phyloP scores from a whole-genome alignment of 495 filamentous ascomycete species.

The Pyrenula aspistea region DNA sequence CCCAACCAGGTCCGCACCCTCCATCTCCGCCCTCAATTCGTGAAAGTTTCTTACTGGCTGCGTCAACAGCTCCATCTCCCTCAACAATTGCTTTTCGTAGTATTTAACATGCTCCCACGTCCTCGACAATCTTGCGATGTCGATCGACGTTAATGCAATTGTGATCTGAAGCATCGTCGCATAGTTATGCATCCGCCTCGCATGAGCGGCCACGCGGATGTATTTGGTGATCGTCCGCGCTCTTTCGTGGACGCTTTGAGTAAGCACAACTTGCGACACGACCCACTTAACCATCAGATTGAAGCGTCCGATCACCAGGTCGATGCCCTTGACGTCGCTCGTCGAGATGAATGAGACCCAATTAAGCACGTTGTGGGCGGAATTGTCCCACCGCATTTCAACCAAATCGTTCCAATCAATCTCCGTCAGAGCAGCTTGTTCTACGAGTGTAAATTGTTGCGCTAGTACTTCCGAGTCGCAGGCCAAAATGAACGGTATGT shows the following conservation, averaged over 20 bases:
- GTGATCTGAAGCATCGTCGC: constrained; percentile 94
- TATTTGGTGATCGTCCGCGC: constrained; percentile 77
- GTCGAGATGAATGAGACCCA: constrained; percentile 90
- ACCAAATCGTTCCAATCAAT: constrained; percentile 97
- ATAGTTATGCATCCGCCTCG: constrained; percentile 79
- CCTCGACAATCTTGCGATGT: constrained; percentile 58
- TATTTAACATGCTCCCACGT: constrained; percentile 75
- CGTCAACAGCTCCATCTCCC: constrained; percentile 71
- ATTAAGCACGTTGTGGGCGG: constrained; percentile 46
- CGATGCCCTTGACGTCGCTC: constrained; percentile 76
- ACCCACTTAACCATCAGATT: constrained; percentile 98
- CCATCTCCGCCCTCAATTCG: constrained; percentile 85
- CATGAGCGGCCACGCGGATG: constrained; percentile 83
- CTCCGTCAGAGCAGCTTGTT: constrained; percentile 91
- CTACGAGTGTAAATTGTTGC: constrained; percentile 89
- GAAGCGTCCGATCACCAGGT: constrained; percentile 92
- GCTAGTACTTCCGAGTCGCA: constrained; percentile 85
- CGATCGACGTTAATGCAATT: constrained; percentile 76
- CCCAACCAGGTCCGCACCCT: constrained; percentile 57
- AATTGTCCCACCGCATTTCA: constrained; percentile 81
- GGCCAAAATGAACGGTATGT: constrained; percentile 85
- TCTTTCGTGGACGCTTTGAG: constrained; percentile 68
- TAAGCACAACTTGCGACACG: constrained; percentile 82
- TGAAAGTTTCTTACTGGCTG: constrained; percentile 87
- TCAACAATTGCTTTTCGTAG: constrained; percentile 58